Evolutionary conservation across 495 filamentous ascomycete species (phyloP).

Genomic region (Annulohypoxylon nitens): DNA sequence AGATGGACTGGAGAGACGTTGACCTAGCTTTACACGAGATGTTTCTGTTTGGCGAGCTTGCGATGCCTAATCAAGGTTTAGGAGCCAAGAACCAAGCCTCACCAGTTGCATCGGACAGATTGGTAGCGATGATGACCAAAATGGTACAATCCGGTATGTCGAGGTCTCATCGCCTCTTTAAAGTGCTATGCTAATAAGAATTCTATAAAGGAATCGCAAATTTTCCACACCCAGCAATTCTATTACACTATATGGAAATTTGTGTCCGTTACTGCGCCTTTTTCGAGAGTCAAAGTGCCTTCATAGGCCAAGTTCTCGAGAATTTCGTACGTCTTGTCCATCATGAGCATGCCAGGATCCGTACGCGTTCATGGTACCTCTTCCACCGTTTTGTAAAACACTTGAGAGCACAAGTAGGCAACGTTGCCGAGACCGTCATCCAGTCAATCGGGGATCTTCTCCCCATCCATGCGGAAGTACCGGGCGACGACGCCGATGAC

Average conservation of each 20-base stretch:
- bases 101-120: conserved; percentile 76
- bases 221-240: conserved; percentile 89
- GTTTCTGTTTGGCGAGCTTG: conserved; percentile 94
- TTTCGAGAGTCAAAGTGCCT: conserved; percentile 82
- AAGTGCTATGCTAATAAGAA: conserved; percentile 22
- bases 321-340: conserved; percentile 92
- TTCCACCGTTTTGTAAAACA: conserved; percentile 95
- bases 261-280: conserved; percentile 94
- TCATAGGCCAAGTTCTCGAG: conserved; percentile 88
- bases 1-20: conserved; percentile 93
- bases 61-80: conserved; percentile 83
- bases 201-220: conserved; percentile 75
- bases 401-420: conserved; percentile 82
- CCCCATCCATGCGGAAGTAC: conserved; percentile 88
- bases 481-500: conserved; percentile 80
- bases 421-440: conserved; percentile 89
- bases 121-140: conserved; percentile 90
- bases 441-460: conserved; percentile 89
- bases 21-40: conserved; percentile 97
- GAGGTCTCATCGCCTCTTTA: not conserved
- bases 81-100: conserved; percentile 85
- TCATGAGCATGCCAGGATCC: conserved; percentile 84
- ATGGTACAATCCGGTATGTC: conserved; percentile 90
- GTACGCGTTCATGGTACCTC: conserved; percentile 94
- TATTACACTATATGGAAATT: conserved; percentile 98